These are phyloP conservation scores for Akanthomyces uredinophilus DNA, from an alignment of 2,329 filamentous ascomycete species.

Conservation along the genomic window DNA sequence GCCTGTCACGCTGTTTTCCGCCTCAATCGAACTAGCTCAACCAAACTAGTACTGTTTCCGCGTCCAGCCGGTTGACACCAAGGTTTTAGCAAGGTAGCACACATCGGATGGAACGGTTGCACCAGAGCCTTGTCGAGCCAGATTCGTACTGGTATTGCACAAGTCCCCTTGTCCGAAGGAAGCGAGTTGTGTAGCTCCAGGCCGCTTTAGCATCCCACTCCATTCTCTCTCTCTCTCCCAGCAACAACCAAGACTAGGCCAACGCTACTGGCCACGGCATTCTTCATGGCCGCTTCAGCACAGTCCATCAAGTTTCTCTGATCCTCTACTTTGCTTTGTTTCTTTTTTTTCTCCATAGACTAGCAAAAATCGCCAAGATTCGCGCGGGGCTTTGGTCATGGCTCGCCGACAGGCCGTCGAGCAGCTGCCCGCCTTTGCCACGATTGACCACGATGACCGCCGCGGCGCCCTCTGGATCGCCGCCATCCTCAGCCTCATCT, in stretches of 20 bases:
- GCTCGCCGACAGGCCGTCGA: neutral
- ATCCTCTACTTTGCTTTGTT: neutral
- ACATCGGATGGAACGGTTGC: neutral
- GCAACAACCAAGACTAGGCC: neutral
- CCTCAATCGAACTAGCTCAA: too few species aligned
- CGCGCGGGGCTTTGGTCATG: neutral
- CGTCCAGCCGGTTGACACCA: neutral
- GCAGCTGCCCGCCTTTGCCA: slow-evolving; percentile 9
- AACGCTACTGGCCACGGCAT: neutral
- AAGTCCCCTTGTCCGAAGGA: too few species aligned
- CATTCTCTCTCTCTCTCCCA: too few species aligned
- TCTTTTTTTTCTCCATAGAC: too few species aligned
- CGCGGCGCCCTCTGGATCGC: slow-evolving; percentile 20
- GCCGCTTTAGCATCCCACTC: too few species aligned
- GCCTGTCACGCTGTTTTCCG: too few species aligned
- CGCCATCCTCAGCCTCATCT: slow-evolving; percentile 17
- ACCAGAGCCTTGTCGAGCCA: neutral
- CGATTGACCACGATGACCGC: slow-evolving; percentile 14
- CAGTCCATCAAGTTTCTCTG: neutral
- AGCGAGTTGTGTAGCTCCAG: too few species aligned
- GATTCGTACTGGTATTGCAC: neutral
- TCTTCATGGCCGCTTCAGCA: neutral
- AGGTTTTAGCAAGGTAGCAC: neutral
- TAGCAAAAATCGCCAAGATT: too few species aligned
- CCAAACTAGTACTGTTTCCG: too few species aligned